Percentiles rank a stretch among this genome's conserved stretches.
These are phyloP conservation scores for Eragrostis curvula DNA, from an alignment of 176 grass and related monocot genomes.

Conservation along the genomic window DNA sequence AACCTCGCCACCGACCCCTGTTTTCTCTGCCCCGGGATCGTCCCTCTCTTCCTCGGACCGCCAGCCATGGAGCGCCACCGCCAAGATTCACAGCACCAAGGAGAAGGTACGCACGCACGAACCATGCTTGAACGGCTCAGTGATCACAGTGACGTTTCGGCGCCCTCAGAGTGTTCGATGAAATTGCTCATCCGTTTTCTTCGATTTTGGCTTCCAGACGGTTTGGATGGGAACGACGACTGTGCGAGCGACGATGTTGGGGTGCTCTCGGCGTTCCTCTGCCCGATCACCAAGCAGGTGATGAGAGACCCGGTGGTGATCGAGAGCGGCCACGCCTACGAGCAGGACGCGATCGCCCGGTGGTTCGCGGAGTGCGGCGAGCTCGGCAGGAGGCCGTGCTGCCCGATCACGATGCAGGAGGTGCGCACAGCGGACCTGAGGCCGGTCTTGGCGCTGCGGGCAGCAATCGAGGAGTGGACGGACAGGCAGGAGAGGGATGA, in stretches of 20 bases:
- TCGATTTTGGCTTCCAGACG: neutral
- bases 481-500: constrained; percentile 24
- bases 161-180: neutral
- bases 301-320: constrained; percentile 54
- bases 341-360: constrained; percentile 39
- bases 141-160: neutral
- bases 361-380: constrained; percentile 48
- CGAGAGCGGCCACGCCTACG: constrained; percentile 56
- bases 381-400: constrained; percentile 24
- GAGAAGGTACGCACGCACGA: constrained; percentile 8
- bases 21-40: too few species aligned
- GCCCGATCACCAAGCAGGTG: constrained; percentile 55
- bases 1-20: constrained; percentile 1
- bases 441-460: constrained; percentile 41
- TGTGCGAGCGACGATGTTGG: constrained; percentile 4
- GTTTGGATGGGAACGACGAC: neutral
- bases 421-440: constrained; percentile 31
- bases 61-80: constrained; percentile 15
- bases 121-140: neutral
- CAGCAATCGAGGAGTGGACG: constrained; percentile 49
- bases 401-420: constrained; percentile 41
- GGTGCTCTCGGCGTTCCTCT: constrained; percentile 46
- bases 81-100: constrained; percentile 7
- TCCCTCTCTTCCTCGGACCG: neutral
- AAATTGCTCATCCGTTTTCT: neutral